Base-by-base conservation (phyloP, 805 yeast genomes). In the Huiozyma sinensis region DNA sequence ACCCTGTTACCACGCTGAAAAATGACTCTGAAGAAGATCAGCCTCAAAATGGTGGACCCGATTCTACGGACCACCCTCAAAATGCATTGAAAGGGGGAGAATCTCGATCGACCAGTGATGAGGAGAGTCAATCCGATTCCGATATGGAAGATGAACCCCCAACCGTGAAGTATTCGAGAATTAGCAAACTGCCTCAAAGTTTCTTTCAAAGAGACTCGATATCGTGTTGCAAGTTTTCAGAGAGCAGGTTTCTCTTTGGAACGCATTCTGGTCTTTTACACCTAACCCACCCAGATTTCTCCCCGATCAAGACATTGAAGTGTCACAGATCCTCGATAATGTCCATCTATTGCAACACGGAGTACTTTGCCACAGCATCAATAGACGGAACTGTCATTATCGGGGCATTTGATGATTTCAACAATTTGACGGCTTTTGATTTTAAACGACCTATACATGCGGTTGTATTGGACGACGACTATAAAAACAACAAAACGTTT, bases 341-440 rank as follows among this genome's bases (percentile, higher is more conserved):
- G 36, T 76, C 86, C 0, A 70, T 87, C 0, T 76, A 79, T 43
- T 71, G 83, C 1, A 94, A 86, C 55, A 92, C 94, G 0, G 63
- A 63, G 7, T 77, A 72, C 54, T 77, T 92, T 47, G 94, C 92
- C 0, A 80, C 95, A 0, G 95, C 89, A 0, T 87, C 97, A 0
- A 81, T 90, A 68, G 98, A 92, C 58, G 98, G 98, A 0, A 83
- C 95, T 0, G 83, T 90, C 0, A 87, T 87, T 1, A 75, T 87
- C 5, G 92, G 95, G 0, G 75, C 88, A 5, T 36, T 46, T 6
- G 12, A 50, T 1, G 83, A 81, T 49, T 76, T 75, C 13, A 64
- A 68, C 5, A 92, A 83, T 52, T 76, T 83, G 2, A 68, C 73
- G 0, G 88, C 87, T 2, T 81, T 76, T 52, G 95, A 89, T 61